A percentile compares a stretch with the other conserved stretches of the same genome.
These are phyloP conservation scores for Cercospora canescens DNA, from an alignment of 2,329 filamentous ascomycete species.

Conservation along the genomic window DNA sequence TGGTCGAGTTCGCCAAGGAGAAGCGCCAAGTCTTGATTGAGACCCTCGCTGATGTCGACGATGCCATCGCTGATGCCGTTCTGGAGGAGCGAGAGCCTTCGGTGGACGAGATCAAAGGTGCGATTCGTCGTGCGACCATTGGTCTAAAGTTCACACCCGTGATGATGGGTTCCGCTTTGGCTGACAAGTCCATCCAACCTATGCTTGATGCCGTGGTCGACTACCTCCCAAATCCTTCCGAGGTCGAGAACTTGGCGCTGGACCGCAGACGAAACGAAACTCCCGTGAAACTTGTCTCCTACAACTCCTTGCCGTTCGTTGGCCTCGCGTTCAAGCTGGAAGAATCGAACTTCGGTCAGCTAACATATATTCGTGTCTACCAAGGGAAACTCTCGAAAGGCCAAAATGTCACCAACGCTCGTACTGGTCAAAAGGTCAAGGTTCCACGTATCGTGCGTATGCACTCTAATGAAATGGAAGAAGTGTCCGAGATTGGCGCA, in stretches of 20 bases:
- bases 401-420: conserved; percentile 87
- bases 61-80: conserved; percentile 95
- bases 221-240: conserved; percentile 86
- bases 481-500: conserved; percentile 86
- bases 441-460: conserved; percentile 97
- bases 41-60: conserved; percentile 94
- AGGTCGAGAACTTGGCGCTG: conserved; percentile 86
- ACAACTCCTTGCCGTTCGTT: conserved; percentile 91
- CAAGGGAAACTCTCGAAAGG: conserved; percentile 89
- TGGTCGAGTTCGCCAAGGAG: conserved; percentile 74
- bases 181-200: conserved; percentile 91
- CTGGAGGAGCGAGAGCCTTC: conserved; percentile 83
- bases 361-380: conserved; percentile 98
- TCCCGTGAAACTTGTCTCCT: conserved; percentile 83
- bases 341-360: conserved; percentile 96
- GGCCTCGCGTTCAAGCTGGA: conserved; percentile 98
- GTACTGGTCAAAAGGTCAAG: conserved; percentile 93
- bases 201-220: conserved; percentile 97
- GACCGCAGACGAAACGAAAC: conserved; percentile 78
- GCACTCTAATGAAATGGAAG: conserved; percentile 99
- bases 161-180: conserved; percentile 92
- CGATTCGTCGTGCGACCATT: conserved; percentile 90
- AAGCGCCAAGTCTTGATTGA: conserved; percentile 86
- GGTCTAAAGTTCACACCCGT: conserved; percentile 88
- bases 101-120: conserved; percentile 80